Evolutionary conservation across 2,329 filamentous ascomycete species (phyloP).

Genomic region (Epichloe festucae): DNA sequence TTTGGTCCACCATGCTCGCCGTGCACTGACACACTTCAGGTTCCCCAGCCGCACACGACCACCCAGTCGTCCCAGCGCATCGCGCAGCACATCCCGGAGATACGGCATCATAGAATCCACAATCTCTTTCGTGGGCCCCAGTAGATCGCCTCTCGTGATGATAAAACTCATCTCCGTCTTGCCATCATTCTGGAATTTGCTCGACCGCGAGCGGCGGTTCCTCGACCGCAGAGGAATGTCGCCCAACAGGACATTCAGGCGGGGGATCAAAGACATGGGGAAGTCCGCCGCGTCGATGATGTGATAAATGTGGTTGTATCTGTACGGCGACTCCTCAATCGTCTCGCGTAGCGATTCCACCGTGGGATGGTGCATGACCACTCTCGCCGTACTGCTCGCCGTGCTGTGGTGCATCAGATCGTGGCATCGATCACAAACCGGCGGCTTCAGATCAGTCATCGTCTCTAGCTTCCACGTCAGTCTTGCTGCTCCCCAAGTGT

Average conservation of each 20-base stretch:
- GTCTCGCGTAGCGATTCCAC: slow-evolving; percentile 72
- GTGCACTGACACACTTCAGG: slow-evolving; percentile 73
- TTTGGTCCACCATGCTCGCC: slow-evolving; percentile 81
- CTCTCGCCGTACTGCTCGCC: slow-evolving; percentile 30
- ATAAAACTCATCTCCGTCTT: slow-evolving; percentile 78
- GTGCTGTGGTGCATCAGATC: slow-evolving; percentile 62
- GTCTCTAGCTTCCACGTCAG: background rate
- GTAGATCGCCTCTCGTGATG: slow-evolving; percentile 74
- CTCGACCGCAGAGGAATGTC: slow-evolving; percentile 62
- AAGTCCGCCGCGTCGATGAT: slow-evolving; percentile 93
- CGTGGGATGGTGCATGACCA: slow-evolving; percentile 66
- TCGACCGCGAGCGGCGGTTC: slow-evolving; percentile 62
- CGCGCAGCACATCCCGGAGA: slow-evolving; percentile 61
- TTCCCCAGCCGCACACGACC: slow-evolving; percentile 74
- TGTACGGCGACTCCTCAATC: slow-evolving; percentile 77
- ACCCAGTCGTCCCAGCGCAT: slow-evolving; percentile 56
- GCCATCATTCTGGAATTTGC: slow-evolving; percentile 52
- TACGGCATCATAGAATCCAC: slow-evolving; percentile 83
- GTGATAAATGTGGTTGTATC: slow-evolving; percentile 90
- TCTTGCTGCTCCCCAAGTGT: background rate
- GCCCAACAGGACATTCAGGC: slow-evolving; percentile 56
- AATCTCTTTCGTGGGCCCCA: slow-evolving; percentile 72
- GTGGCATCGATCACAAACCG: slow-evolving; percentile 81
- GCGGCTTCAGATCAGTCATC: slow-evolving; percentile 24
- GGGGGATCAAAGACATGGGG: slow-evolving; percentile 78